Evolutionary conservation across 2,329 filamentous ascomycete genomes (phyloP), one percentile per base, ranked within the genome.

Genomic region (Sarocladiaceae sp.): DNA sequence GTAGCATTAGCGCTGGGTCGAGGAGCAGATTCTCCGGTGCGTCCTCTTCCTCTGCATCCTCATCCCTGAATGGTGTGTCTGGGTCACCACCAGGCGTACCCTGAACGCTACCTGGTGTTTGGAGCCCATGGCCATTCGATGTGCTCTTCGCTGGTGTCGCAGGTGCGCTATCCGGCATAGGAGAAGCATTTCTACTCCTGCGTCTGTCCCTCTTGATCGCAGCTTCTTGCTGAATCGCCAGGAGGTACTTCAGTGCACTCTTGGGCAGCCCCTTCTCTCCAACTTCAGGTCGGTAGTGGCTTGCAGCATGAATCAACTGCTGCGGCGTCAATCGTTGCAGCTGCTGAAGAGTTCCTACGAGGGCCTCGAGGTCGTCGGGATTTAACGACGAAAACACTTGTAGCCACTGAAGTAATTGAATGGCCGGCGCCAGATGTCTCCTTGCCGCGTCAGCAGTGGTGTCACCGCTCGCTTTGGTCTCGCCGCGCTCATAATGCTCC

Each of bases 341-440:
- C 66, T 97, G 94, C 63, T 96, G 87, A 20, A 97, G 72, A 1
- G 94, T 99, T 15, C 84, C 89, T 26, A 96, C 84, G 15, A 99
- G 78, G 2, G 90, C 90, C 63, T 96, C 91, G 33, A 94, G 75
- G 63, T 97, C 92, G 63, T 97, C 91, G 11, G 75, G 72, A 4
- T 85, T 90, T 3, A 97, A 79, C 1, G 91, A 96, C 1, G 94
- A 97, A 69, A 97, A 97, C 68, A 92, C 97, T 66, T 99, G 94
- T 31, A 99, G 76, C 94, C 94, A 99, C 69, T 99, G 94, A 5
- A 99, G 76, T 2, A 99, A 77, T 67, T 99, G 94, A 52, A 97
- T 92, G 18, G 96, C 82, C 4, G 94, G 94, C 7, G 89, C 87
- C 18, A 99, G 77, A 66, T 99, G 93, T 55, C 86, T 82, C 58